Base-by-base conservation (phyloP, 129 eudicot genomes). In the Artemisia argyi region DNA sequence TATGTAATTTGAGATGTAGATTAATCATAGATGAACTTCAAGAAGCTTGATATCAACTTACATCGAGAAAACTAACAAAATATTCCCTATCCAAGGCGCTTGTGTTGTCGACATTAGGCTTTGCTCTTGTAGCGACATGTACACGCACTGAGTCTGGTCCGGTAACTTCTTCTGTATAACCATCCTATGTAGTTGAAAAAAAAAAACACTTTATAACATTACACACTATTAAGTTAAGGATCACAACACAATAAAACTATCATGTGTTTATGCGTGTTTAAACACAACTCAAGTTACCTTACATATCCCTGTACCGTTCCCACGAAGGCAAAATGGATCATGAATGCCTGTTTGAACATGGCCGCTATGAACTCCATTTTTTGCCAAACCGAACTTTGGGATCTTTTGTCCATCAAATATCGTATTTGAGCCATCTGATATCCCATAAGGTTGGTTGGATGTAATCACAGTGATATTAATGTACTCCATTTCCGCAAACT, bases 341-440 rank as follows among this genome's bases (percentile, higher is more conserved):
- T 55, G 74, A 59, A 89, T 83, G 72, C 92, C 83, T 3, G 55
- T 82, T 75, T 89, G 96, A 67, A 93, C 96, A 82, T 93, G 97
- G 68, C 98, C 98, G 28, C 98, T 89, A 66, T 93, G 98, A 77
- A 93, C 90, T 63, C 97, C 97, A 74, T 76, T 54, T 44, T 83
- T 85, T 42, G 7, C n/a, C 65, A 87, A 81, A 58, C 80, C 60
- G 73, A 90, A 87, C 30, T 51, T 87, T 0, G 92, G 85, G 35
- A 58, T 73, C 75, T 70, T 72, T 13, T 20, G 77, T 14, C 79
- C 96, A 65, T 87, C 70, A 49, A 85, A 90, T 76, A 87, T 77
- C 3, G 92, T 74, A 74, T 89, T 93, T 50, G 97, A 93, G 64
- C 96, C 89, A 78, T 93, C 91, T 7, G 84, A 84, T 82, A 81